Percentiles rank a stretch among this genome's conserved stretches.
Conservation (phyloP, 495 filamentous ascomycete species). For the Pyrenula aspistea region DNA sequence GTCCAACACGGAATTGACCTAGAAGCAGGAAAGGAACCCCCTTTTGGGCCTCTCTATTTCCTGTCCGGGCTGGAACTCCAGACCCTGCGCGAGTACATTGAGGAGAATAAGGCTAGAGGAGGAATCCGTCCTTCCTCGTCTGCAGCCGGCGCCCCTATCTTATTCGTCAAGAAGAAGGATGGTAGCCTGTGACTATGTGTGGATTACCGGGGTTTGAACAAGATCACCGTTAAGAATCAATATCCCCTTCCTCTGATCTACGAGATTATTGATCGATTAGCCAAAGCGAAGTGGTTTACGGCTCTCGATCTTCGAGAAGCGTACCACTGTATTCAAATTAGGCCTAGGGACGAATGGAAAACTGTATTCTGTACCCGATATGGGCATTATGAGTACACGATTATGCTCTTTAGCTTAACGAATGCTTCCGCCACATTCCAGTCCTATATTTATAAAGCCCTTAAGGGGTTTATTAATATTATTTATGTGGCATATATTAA, state of each 20-base stretch:
- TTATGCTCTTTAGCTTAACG: constrained; percentile 7
- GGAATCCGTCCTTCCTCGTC: too few relatives aligned
- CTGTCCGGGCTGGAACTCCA: too few relatives aligned
- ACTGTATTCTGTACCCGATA: constrained; percentile 5
- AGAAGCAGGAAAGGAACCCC: too few relatives aligned
- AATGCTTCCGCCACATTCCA: constrained; percentile 3
- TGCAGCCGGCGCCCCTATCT: neutral
- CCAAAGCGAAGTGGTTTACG: constrained; percentile 1
- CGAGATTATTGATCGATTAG: neutral
- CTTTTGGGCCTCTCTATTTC: too few relatives aligned
- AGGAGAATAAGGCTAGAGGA: too few relatives aligned
- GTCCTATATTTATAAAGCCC: constrained; percentile 1
- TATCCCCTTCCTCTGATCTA: constrained; percentile 4
- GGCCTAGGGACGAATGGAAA: neutral
- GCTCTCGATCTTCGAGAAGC: neutral
- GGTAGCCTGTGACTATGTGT: neutral
- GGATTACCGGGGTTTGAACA: neutral
- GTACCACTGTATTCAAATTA: constrained; percentile 1
- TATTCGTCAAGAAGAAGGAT: neutral
- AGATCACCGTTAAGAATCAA: constrained; percentile 7
- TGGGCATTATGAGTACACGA: constrained; percentile 5
- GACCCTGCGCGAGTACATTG: too few relatives aligned
- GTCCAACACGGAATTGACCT: too few relatives aligned
- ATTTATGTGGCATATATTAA: neutral
- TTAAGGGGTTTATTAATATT: neutral